Evolutionary conservation across 169 alveolate species (phyloP).

Genomic region (Perkinsus marinus): DNA sequence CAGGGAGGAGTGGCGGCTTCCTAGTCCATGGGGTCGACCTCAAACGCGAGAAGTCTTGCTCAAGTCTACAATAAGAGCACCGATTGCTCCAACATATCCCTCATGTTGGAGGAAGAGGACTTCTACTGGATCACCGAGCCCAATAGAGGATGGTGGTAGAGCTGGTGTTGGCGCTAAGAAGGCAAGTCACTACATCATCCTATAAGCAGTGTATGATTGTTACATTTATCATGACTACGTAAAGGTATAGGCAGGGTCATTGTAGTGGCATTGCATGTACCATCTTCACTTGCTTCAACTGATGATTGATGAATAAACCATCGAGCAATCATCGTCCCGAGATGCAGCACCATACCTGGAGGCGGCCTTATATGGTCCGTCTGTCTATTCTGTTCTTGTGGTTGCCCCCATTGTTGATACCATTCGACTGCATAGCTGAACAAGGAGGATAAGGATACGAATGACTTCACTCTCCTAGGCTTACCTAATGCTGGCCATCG

Average conservation of each 20-base stretch:
- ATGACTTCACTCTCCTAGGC: slow-evolving; percentile 13
- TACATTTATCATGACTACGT: not conserved
- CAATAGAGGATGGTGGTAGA: not conserved
- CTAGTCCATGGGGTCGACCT: not conserved
- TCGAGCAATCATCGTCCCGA: not conserved
- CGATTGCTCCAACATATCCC: slow-evolving; percentile 67
- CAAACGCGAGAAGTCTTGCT: not conserved
- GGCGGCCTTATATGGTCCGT: not conserved
- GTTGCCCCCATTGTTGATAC: not conserved
- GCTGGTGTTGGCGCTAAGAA: not conserved
- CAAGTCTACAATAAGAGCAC: slow-evolving; percentile 40
- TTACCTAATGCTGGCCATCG: slow-evolving; percentile 40
- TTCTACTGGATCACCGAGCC: not conserved
- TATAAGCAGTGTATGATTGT: no score
- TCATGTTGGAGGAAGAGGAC: slow-evolving; percentile 41
- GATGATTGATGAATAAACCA: no score
- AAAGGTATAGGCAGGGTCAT: not conserved
- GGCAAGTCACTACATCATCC: no score
- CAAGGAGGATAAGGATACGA: slow-evolving; percentile 10
- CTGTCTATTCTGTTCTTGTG: not conserved
- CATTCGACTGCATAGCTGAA: not conserved
- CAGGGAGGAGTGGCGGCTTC: no score
- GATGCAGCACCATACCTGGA: not conserved
- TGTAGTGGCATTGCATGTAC: not conserved
- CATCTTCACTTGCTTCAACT: no score